Percentiles rank a stretch among this genome's conserved stretches.
Evolutionary conservation across 345 rosid genomes (phyloP).

Genomic region (Brassica cretica): DNA sequence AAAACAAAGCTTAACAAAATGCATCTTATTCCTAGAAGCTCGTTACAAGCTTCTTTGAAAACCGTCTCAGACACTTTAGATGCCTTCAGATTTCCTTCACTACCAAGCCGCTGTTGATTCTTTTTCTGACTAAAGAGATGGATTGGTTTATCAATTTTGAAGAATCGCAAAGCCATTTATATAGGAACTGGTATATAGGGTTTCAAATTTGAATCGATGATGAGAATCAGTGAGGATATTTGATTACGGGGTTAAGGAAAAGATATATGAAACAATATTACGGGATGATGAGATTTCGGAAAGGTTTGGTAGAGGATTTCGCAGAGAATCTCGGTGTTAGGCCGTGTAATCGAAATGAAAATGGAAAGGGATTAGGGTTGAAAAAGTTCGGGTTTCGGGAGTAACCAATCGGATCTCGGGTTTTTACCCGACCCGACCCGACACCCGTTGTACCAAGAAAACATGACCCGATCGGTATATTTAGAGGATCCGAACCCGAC

Average conservation of each 20-base stretch:
- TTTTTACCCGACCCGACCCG: neutral
- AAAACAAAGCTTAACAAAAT: too few species aligned
- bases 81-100: too few species aligned
- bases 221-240: neutral
- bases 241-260: neutral
- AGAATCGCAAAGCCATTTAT: neutral
- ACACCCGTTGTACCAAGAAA: neutral
- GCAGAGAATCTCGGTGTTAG: neutral
- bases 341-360: neutral
- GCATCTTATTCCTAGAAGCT: too few species aligned
- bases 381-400: neutral
- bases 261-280: neutral
- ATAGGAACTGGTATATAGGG: neutral
- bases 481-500: neutral
- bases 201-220: neutral
- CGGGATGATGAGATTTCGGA: neutral
- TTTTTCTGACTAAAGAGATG: neutral
- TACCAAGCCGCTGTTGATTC: too few species aligned
- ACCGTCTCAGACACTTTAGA: too few species aligned
- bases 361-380: neutral
- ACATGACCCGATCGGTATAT: neutral
- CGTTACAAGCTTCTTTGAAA: too few species aligned
- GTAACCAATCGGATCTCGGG: neutral
- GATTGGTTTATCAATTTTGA: neutral
- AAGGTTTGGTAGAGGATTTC: neutral